Conservation (phyloP, 805 yeast species). For the Candida michaelii region DNA sequence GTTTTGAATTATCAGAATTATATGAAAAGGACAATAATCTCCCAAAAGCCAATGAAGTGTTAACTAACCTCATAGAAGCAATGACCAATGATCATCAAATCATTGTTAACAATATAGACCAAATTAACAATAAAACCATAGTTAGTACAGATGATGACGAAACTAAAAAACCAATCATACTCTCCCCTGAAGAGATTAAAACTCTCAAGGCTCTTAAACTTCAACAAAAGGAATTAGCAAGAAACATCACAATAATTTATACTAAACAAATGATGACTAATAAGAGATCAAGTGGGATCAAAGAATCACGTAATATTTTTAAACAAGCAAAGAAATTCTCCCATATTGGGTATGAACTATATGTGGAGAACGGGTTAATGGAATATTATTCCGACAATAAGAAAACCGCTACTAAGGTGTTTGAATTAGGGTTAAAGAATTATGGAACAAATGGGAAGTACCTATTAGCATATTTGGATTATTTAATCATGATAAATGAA, state of each 20-base stretch:
- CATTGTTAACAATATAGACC: constrained; percentile 22
- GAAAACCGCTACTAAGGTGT: constrained; percentile 70
- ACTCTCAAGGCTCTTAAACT: constrained; percentile 20
- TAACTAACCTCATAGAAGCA: constrained; percentile 49
- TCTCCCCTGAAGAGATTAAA: constrained; percentile 23
- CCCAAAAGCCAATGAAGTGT: constrained; percentile 50
- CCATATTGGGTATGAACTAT: constrained; percentile 71
- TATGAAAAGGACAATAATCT: constrained; percentile 59
- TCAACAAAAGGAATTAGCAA: constrained; percentile 24
- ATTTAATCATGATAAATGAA: constrained; percentile 64
- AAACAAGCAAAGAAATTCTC: constrained; percentile 57
- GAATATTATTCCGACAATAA: constrained; percentile 70
- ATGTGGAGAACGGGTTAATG: constrained; percentile 76
- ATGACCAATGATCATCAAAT: constrained; percentile 40
- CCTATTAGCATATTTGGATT: constrained; percentile 67
- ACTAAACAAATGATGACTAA: constrained; percentile 68
- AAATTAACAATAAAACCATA: constrained; percentile 17
- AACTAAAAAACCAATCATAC: constrained; percentile 11
- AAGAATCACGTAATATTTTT: constrained; percentile 72
- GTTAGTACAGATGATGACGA: constrained; percentile 18
- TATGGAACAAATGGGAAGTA: constrained; percentile 58
- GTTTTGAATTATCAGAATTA: constrained; percentile 66
- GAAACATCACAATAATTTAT: constrained; percentile 62
- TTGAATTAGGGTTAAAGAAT: constrained; percentile 72
- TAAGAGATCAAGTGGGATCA: constrained; percentile 66